Evolutionary conservation across 495 filamentous ascomycete genomes (phyloP).

Genomic region (Podospora sp.): DNA sequence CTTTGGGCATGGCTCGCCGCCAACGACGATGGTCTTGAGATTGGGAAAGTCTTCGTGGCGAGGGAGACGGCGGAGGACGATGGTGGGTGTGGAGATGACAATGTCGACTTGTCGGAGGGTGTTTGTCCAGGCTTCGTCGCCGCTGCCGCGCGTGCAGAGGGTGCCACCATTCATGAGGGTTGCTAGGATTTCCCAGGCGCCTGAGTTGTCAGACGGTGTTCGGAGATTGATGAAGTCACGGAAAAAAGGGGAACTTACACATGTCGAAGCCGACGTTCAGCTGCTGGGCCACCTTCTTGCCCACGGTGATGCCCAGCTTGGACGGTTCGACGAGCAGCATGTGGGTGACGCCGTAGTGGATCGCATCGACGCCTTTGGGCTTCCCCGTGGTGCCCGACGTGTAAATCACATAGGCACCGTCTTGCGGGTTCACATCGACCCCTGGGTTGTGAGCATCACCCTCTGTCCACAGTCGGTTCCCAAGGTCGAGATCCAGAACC

Average conservation of each 20-base stretch:
- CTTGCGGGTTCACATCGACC: conserved; percentile 28
- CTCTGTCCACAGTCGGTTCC: neutral
- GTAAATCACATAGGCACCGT: conserved; percentile 47
- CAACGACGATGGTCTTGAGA: conserved; percentile 38
- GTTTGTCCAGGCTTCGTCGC: conserved; percentile 28
- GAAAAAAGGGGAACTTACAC: conserved; percentile 30
- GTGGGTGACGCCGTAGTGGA: conserved; percentile 39
- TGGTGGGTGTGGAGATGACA: conserved; percentile 42
- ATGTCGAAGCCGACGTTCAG: conserved; percentile 47
- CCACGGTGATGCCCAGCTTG: conserved; percentile 38
- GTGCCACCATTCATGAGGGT: conserved; percentile 45
- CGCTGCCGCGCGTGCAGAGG: conserved; percentile 35
- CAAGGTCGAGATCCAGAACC: neutral
- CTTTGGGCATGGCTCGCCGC: conserved; percentile 39
- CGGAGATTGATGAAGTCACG: neutral
- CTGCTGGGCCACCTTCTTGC: conserved; percentile 42
- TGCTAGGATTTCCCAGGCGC: conserved; percentile 44
- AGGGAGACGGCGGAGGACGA: conserved; percentile 28
- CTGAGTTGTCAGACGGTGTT: conserved; percentile 22
- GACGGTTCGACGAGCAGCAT: conserved; percentile 35
- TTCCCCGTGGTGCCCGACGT: conserved; percentile 47
- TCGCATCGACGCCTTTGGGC: conserved; percentile 46
- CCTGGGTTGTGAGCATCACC: conserved; percentile 14
- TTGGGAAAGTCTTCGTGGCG: conserved; percentile 37
- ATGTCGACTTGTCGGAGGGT: conserved; percentile 33